Conservation (phyloP, 1,284 basidiomycete genomes). For the Stygiomarasmius scandens region DNA sequence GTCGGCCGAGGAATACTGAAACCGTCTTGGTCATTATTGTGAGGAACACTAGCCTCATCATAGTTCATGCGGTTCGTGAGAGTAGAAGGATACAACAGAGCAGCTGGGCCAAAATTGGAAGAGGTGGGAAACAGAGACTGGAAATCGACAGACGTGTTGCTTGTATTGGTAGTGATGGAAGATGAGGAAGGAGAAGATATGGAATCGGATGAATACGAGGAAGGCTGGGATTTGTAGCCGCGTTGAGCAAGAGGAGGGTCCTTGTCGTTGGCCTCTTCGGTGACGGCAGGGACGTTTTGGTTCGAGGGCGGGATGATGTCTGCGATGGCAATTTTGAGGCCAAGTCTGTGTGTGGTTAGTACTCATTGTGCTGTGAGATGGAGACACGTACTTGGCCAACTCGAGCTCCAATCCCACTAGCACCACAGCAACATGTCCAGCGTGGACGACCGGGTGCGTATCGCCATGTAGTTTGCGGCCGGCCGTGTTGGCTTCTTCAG, state of each 20-base stretch:
- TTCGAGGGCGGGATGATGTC: too few relatives aligned
- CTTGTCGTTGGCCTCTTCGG: slow-evolving; percentile 32
- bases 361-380: too few relatives aligned
- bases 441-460: too few relatives aligned
- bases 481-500: too few relatives aligned
- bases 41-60: slow-evolving; percentile 64
- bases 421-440: too few relatives aligned
- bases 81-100: slow-evolving; percentile 66
- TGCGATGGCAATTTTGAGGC: too few relatives aligned
- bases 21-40: slow-evolving; percentile 40
- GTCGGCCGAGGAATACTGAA: slow-evolving; percentile 74
- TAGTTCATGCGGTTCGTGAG: slow-evolving; percentile 70
- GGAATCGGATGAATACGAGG: slow-evolving; percentile 10
- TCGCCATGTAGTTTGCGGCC: too few relatives aligned
- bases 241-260: slow-evolving; percentile 43
- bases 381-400: too few relatives aligned
- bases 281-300: slow-evolving; percentile 32
- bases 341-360: too few relatives aligned
- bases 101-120: slow-evolving; percentile 71
- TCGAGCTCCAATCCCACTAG: too few relatives aligned
- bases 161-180: slow-evolving; percentile 7
- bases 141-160: slow-evolving; percentile 24
- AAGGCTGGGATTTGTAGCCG: slow-evolving; percentile 35
- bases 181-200: slow-evolving; percentile 2
- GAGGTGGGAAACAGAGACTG: slow-evolving; percentile 60